These are phyloP conservation scores for Didymella exigua DNA, from an alignment of 2,329 filamentous ascomycete species.

Conservation along the genomic window DNA sequence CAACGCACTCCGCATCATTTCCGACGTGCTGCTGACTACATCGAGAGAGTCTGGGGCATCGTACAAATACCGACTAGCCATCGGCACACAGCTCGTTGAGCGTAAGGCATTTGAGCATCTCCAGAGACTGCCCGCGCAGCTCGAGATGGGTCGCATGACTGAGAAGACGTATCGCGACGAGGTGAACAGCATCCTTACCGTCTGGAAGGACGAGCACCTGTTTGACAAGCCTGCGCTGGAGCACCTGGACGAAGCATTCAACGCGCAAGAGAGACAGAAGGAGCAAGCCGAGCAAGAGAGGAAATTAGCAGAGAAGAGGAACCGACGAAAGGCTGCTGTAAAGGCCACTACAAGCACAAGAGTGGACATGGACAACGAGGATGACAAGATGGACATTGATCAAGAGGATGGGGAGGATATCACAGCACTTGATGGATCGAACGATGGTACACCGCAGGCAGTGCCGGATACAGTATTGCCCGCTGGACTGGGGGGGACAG, in stretches of 20 bases:
- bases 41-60: constrained; percentile 35
- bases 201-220: constrained; percentile 43
- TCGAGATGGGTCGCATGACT: constrained; percentile 79
- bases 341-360: constrained; percentile 15
- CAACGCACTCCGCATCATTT: constrained; percentile 75
- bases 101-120: constrained; percentile 76
- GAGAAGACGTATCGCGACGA: constrained; percentile 60
- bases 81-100: constrained; percentile 72
- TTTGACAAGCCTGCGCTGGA: constrained; percentile 39
- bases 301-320: constrained; percentile 60
- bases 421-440: constrained; percentile 7
- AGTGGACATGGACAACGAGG: constrained; percentile 22
- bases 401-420: constrained; percentile 13
- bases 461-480: background rate
- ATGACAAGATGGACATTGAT: constrained; percentile 29
- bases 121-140: constrained; percentile 72
- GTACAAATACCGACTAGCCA: constrained; percentile 83
- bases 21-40: constrained; percentile 76
- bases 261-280: constrained; percentile 48
- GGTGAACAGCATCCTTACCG: constrained; percentile 40
- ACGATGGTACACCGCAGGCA: constrained; percentile 11
- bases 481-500: constrained; percentile 2
- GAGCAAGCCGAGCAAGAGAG: constrained; percentile 67
- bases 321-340: constrained; percentile 21
- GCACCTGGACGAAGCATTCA: constrained; percentile 38